These are phyloP conservation scores for Leucocoprinus birnbaumii DNA, from an alignment of 768 basidiomycete genomes.

Conservation along the genomic window DNA sequence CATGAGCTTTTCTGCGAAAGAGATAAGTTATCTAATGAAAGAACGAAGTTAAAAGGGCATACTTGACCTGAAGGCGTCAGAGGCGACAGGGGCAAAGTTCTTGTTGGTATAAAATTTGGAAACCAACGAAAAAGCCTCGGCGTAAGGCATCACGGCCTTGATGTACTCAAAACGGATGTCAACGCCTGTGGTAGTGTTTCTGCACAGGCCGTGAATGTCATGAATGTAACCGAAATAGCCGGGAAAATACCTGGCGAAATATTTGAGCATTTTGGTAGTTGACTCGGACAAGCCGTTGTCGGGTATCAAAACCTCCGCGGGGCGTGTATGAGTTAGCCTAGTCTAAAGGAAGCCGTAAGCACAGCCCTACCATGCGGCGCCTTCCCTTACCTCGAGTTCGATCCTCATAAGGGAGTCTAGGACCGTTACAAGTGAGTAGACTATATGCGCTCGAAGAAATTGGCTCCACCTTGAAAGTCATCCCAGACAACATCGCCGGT, in stretches of 20 bases:
- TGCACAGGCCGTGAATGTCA: constrained; percentile 21
- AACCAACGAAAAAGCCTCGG: constrained; percentile 66
- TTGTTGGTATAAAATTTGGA: constrained; percentile 65
- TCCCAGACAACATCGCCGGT: constrained; percentile 96
- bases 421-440: not conserved
- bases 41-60: constrained; percentile 14
- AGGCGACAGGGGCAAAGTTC: constrained; percentile 32
- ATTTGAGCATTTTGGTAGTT: constrained; percentile 72
- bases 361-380: not conserved
- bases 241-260: constrained; percentile 58
- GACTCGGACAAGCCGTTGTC: constrained; percentile 54
- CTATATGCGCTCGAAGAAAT: not conserved
- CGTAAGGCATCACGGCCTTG: constrained; percentile 50
- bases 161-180: constrained; percentile 66
- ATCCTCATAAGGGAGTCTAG: constrained; percentile 80
- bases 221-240: not conserved
- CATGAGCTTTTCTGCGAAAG: constrained; percentile 52
- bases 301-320: constrained; percentile 77
- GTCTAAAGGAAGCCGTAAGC: constrained; percentile 50
- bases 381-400: constrained; percentile 72
- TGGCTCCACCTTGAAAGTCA: constrained; percentile 70
- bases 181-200: constrained; percentile 33
- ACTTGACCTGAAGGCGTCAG: constrained; percentile 46
- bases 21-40: not conserved
- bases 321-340: constrained; percentile 79